phyloP scores from a whole-genome alignment of 1,284 basidiomycete genomes.

The Rhodotorula sp. region DNA sequence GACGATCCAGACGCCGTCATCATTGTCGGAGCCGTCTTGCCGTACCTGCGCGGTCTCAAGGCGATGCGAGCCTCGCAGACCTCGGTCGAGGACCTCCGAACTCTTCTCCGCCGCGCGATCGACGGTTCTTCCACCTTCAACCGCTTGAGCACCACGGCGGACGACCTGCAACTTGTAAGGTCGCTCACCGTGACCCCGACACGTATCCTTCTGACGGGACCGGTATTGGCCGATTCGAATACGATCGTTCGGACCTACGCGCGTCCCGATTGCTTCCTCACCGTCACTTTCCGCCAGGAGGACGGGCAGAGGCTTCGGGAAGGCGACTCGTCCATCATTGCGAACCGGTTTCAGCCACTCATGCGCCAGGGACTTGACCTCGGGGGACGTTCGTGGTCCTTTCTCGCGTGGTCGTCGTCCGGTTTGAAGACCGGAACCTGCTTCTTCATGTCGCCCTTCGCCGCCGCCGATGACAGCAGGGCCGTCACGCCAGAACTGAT shows the following conservation, averaged over 20 bases:
- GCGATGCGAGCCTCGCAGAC: background rate
- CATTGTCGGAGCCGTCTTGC: background rate
- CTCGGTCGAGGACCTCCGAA: background rate
- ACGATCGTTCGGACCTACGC: constrained; percentile 8
- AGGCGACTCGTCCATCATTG: constrained; percentile 1
- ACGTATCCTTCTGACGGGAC: constrained; percentile 13
- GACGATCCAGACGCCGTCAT: constrained; percentile 1
- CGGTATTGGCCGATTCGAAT: constrained; percentile 15
- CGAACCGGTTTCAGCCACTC: background rate
- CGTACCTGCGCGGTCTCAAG: background rate
- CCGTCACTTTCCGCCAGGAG: constrained; percentile 15
- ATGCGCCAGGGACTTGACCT: constrained; percentile 59
- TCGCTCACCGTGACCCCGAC: constrained; percentile 19
- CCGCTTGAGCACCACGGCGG: background rate
- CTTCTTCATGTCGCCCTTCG: constrained; percentile 70
- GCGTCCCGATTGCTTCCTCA: constrained; percentile 18
- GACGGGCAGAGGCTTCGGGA: constrained; percentile 4
- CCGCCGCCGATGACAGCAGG: constrained; percentile 45
- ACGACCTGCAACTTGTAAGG: constrained; percentile 1
- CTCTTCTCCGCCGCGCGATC: background rate
- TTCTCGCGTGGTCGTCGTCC: constrained; percentile 71
- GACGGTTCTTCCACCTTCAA: background rate
- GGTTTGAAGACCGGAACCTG: constrained; percentile 68
- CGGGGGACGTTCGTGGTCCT: constrained; percentile 67
- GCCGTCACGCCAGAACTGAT: constrained; percentile 33